These are phyloP conservation scores for Lactarius sp. DNA, from an alignment of 768 basidiomycete genomes.

Conservation along the genomic window DNA sequence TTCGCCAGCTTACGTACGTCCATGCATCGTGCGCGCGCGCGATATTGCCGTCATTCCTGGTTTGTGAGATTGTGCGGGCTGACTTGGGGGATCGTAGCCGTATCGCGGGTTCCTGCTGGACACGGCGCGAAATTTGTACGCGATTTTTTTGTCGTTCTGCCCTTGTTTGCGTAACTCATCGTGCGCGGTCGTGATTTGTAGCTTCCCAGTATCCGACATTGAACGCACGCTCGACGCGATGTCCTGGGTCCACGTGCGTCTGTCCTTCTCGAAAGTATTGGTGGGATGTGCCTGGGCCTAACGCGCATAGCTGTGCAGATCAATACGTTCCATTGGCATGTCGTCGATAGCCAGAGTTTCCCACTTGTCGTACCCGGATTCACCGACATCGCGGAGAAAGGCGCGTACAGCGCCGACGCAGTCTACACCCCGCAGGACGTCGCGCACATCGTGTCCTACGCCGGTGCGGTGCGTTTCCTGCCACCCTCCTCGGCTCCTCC, in stretches of 20 bases:
- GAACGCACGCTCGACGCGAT: constrained; percentile 15
- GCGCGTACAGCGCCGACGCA: constrained; percentile 38
- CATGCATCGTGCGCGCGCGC: neutral
- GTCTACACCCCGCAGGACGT: constrained; percentile 39
- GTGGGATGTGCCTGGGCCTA: neutral
- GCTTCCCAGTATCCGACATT: constrained; percentile 9
- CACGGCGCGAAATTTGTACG: constrained; percentile 63
- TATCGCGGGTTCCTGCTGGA: constrained; percentile 80
- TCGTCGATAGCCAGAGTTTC: constrained; percentile 49
- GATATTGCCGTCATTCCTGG: neutral
- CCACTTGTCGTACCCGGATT: constrained; percentile 39
- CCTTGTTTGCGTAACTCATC: neutral
- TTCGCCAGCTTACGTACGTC: constrained; percentile 43
- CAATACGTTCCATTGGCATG: constrained; percentile 46
- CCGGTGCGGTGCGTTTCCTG: constrained; percentile 37
- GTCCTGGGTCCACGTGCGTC: constrained; percentile 25
- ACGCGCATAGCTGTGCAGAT: constrained; percentile 31
- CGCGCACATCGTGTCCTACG: constrained; percentile 39
- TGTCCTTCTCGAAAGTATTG: neutral
- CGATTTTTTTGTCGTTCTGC: neutral
- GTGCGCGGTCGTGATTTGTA: neutral
- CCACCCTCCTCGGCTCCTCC: neutral
- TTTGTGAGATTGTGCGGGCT: neutral
- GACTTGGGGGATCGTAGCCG: constrained; percentile 38
- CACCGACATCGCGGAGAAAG: constrained; percentile 38